These are phyloP conservation scores for Hanseniaspora valbyensis DNA, from an alignment of 805 yeast species.

Conservation along the genomic window DNA sequence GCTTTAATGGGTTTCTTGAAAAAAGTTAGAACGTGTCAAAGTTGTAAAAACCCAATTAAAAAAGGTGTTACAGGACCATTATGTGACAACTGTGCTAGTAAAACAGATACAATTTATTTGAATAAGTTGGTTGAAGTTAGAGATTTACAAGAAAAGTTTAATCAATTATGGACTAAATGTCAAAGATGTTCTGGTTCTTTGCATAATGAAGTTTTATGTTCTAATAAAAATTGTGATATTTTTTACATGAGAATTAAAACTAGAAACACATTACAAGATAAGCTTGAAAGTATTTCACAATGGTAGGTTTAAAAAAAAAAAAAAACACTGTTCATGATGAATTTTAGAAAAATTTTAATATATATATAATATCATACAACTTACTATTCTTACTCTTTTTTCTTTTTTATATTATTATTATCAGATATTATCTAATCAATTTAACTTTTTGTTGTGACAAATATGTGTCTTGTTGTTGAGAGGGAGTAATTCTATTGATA, in stretches of 20 bases:
- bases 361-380: too few species aligned
- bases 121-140: slow-evolving; percentile 70
- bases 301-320: slow-evolving; percentile 29
- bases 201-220: slow-evolving; percentile 90
- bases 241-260: slow-evolving; percentile 80
- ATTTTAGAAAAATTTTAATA: too few species aligned
- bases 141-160: slow-evolving; percentile 67
- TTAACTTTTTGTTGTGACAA: slow-evolving; percentile 7
- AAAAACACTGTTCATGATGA: too few species aligned
- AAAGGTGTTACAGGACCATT: slow-evolving; percentile 50
- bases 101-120: slow-evolving; percentile 71
- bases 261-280: slow-evolving; percentile 34
- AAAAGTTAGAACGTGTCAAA: slow-evolving; percentile 77
- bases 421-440: slow-evolving; percentile 1
- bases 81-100: slow-evolving; percentile 64
- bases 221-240: slow-evolving; percentile 93
- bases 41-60: slow-evolving; percentile 72
- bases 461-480: slow-evolving; percentile 11
- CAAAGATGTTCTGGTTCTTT: slow-evolving; percentile 94
- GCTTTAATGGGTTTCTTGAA: slow-evolving; percentile 87
- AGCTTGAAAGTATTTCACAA: slow-evolving; percentile 31
- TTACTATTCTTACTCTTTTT: not conserved
- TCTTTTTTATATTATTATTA: too few species aligned
- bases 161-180: slow-evolving; percentile 94
- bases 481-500: slow-evolving; percentile 15